phyloP scores from a whole-genome alignment of 495 filamentous ascomycete species.

The Lepraria neglecta region DNA sequence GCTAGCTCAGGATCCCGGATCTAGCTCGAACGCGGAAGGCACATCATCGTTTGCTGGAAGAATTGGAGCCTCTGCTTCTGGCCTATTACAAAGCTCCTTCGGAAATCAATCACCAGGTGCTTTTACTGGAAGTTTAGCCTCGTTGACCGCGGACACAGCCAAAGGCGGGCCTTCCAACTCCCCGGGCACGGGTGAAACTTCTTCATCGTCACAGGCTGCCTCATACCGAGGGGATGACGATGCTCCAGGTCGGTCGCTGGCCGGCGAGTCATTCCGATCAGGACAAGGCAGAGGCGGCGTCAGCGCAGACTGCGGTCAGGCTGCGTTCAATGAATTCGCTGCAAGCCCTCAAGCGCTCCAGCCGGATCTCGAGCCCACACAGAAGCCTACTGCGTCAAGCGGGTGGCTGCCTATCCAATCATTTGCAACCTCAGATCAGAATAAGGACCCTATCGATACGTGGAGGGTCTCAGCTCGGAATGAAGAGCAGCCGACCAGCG shows the following conservation, averaged over 20 bases:
- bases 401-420: neutral
- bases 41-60: constrained; percentile 14
- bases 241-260: neutral
- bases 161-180: constrained; percentile 11
- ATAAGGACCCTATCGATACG: neutral
- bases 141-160: neutral
- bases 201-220: neutral
- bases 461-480: neutral
- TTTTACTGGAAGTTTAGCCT: constrained; percentile 4
- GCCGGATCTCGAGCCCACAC: neutral
- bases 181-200: neutral
- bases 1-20: constrained; percentile 16
- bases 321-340: constrained; percentile 13
- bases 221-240: neutral
- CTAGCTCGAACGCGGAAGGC: neutral
- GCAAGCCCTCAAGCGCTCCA: neutral
- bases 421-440: neutral
- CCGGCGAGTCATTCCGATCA: constrained; percentile 15
- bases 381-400: neutral
- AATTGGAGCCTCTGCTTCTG: constrained; percentile 22
- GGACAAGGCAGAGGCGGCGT: neutral
- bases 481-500: neutral
- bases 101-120: neutral
- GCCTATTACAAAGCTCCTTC: constrained; percentile 8
- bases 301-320: neutral